These are phyloP conservation scores for Starmerella vaccinii DNA, from an alignment of 805 yeast genomes.

Conservation along the genomic window DNA sequence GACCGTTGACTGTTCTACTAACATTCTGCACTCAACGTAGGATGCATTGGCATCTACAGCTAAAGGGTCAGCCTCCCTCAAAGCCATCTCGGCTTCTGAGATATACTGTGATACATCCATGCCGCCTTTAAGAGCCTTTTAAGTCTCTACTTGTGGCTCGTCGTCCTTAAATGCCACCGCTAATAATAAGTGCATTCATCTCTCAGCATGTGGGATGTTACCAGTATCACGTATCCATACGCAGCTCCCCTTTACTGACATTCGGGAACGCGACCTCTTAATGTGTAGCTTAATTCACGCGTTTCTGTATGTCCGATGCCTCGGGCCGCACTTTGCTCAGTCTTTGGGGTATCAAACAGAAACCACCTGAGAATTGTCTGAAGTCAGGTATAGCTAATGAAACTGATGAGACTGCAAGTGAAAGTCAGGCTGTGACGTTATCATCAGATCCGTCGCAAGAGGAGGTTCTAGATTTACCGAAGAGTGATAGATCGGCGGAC, in stretches of 20 bases:
- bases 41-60: conserved; percentile 43
- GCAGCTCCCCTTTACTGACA: background rate
- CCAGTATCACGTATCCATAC: too few relatives aligned
- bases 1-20: conserved; percentile 36
- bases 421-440: background rate
- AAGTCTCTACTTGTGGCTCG: background rate
- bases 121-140: background rate
- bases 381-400: background rate
- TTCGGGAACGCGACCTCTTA: background rate
- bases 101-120: conserved; percentile 42
- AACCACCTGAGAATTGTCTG: background rate
- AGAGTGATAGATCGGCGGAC: background rate
- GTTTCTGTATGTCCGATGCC: conserved; percentile 6
- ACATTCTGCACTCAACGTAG: conserved; percentile 33
- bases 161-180: too few relatives aligned
- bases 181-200: background rate
- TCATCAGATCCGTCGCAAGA: background rate
- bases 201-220: too few relatives aligned
- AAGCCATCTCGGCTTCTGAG: conserved; percentile 39
- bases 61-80: conserved; percentile 41
- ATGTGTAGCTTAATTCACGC: background rate
- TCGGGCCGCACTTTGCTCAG: conserved; percentile 6
- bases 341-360: conserved; percentile 5
- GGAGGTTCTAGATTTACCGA: too few relatives aligned
- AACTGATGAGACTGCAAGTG: background rate